Percentiles rank a stretch among this genome's conserved stretches.
Conservation (phyloP, 176 grass and related monocot genomes). For the Oryza coarctata region DNA sequence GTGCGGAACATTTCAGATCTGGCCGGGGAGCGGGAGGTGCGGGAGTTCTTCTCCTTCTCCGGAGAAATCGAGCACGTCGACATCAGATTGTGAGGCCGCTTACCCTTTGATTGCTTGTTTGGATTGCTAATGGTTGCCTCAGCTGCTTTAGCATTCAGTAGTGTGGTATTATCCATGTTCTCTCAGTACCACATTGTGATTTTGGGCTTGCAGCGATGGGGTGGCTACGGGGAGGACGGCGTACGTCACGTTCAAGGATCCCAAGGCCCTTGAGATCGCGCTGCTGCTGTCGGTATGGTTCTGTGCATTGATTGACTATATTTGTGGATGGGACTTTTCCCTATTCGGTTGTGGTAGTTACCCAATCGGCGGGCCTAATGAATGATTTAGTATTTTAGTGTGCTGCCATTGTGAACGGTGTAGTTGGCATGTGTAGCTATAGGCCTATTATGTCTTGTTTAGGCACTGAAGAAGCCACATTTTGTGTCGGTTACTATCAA, state of each 20-base stretch:
- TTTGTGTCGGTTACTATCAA: neutral
- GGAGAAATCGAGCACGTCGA: constrained; percentile 93
- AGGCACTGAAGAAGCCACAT: neutral
- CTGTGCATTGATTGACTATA: neutral
- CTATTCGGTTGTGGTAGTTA: neutral
- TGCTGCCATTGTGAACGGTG: neutral
- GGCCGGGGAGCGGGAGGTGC: constrained; percentile 85
- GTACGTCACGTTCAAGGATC: constrained; percentile 89
- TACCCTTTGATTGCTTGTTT: neutral
- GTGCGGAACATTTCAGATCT: constrained; percentile 98
- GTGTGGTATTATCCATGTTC: neutral
- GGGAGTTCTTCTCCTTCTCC: constrained; percentile 99
- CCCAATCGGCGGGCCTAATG: neutral
- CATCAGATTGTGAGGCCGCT: constrained; percentile 50
- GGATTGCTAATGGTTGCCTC: neutral
- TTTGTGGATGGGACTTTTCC: neutral
- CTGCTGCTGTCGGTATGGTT: constrained; percentile 74
- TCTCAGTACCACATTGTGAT: constrained; percentile 4
- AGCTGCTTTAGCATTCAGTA: neutral
- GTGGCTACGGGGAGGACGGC: constrained; percentile 57
- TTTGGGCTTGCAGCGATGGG: constrained; percentile 47
- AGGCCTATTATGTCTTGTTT: neutral
- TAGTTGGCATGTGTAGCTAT: constrained; percentile 14
- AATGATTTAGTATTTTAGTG: neutral
- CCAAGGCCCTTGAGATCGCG: constrained; percentile 87